Conservation (phyloP, 2,329 filamentous ascomycete species). For the Ophiognomonia clavigignenti-juglandacearum region DNA sequence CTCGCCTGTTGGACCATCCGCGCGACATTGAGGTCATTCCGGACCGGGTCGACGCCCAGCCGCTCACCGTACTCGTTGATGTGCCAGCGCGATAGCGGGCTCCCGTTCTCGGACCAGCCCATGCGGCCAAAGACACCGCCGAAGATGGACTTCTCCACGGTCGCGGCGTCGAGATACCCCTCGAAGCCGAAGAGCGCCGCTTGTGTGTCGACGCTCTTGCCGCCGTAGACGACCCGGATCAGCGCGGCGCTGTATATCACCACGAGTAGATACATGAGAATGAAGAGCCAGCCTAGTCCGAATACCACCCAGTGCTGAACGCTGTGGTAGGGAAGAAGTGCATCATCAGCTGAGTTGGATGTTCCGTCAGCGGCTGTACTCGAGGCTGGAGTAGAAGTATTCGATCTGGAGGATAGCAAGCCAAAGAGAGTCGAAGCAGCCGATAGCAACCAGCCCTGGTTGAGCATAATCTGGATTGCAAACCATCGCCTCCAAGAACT, state of each 20-base stretch:
- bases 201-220: conserved; percentile 26
- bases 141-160: conserved; percentile 26
- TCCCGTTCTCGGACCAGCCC: conserved; percentile 25
- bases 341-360: background rate
- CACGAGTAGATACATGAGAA: background rate
- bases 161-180: conserved; percentile 25
- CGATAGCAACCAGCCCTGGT: background rate
- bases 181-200: conserved; percentile 29
- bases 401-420: background rate
- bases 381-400: background rate
- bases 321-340: conserved; percentile 7
- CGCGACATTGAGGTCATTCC: conserved; percentile 19
- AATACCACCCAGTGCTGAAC: background rate
- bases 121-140: conserved; percentile 25
- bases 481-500: conserved; percentile 1
- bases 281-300: conserved; percentile 3
- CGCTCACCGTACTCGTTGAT: conserved; percentile 23
- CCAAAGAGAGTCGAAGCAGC: background rate
- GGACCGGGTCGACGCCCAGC: conserved; percentile 23
- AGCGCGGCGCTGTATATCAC: background rate
- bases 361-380: background rate
- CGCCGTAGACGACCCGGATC: conserved; percentile 12
- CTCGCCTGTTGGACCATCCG: conserved; percentile 24
- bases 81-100: conserved; percentile 22
- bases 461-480: background rate